Evolutionary conservation across 192 early-diverging fungal genomes (phyloP), one percentile per base, ranked within the genome.

Genomic region (Oehlia diaphana): DNA sequence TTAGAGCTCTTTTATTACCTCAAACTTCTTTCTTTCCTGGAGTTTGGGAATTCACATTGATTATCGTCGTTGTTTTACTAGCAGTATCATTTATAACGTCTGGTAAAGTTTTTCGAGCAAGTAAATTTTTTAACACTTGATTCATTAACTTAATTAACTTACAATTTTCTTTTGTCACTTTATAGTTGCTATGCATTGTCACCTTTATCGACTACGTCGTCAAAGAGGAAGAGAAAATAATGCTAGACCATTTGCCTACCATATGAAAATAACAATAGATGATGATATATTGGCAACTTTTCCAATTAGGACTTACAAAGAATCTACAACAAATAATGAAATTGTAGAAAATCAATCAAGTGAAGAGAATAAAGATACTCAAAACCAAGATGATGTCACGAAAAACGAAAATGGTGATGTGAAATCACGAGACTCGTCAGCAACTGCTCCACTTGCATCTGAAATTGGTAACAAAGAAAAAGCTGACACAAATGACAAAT

Each of bases 181-280:
- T 42, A 42, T 42, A 69, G 67, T 69, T 69, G 67, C 67, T 69
- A 69, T 69, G 67, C 67, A 69, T 39, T 69, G 67, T 69, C 67
- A 69, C 26, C 67, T 69, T 69, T 69, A 69, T 21, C 67, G 67
- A 19, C 28, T 69, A 19, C 67, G 67, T 3, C 67, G 67, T n/a
- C 67, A 69, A 39, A 31, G 67, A 69, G 28, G 31, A 21, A 31
- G 67, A 69, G 67, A 68, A 35, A 19, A 37, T 16, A 39, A 16
- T 33, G 26, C 67, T 33, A 58, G 53, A 21, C 53, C 53, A 19
- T 58, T 58, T 21, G 7, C 53, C 4, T 58, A n/a, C 6, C 53
- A 21, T 7, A 58, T 7, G 19, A 58, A 58, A 19, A n/a, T 58
- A 58, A 58, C 53, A 58, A 21, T 58, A 58, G 19, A 21, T 7